These are phyloP conservation scores for Leucocoprinus birnbaumii DNA, from an alignment of 768 basidiomycete species.

Conservation along the genomic window DNA sequence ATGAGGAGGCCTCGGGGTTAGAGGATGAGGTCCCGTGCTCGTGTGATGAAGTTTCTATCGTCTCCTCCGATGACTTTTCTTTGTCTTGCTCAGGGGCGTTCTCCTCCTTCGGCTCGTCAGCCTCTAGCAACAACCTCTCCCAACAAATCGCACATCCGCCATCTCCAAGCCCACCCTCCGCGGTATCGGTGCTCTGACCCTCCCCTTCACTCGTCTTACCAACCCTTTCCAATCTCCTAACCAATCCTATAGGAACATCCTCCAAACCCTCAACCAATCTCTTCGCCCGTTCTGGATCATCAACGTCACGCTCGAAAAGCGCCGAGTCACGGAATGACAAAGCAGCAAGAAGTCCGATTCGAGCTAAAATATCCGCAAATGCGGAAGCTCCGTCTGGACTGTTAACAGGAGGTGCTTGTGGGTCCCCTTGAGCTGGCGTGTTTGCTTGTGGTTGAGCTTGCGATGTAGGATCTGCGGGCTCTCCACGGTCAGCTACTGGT, in stretches of 20 bases:
- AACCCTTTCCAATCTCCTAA: slow-evolving; percentile 60
- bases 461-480: slow-evolving; percentile 5
- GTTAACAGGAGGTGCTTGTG: neutral
- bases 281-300: slow-evolving; percentile 68
- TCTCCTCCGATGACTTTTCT: neutral
- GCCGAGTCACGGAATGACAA: slow-evolving; percentile 19
- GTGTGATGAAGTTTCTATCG: neutral
- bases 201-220: slow-evolving; percentile 34
- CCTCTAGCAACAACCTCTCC: slow-evolving; percentile 58
- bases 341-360: slow-evolving; percentile 9
- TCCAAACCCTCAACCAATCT: slow-evolving; percentile 62
- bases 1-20: neutral
- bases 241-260: slow-evolving; percentile 61
- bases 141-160: slow-evolving; percentile 73
- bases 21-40: neutral
- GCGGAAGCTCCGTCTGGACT: neutral
- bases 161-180: slow-evolving; percentile 27
- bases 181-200: slow-evolving; percentile 26
- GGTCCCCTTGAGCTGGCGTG: neutral
- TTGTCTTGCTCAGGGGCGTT: neutral
- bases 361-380: slow-evolving; percentile 17
- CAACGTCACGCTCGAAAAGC: slow-evolving; percentile 34
- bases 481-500: neutral
- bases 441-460: neutral
- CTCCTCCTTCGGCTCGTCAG: slow-evolving; percentile 18